Conservation (phyloP, 192 early-diverging fungal genomes). For the Oehlia diaphana region DNA sequence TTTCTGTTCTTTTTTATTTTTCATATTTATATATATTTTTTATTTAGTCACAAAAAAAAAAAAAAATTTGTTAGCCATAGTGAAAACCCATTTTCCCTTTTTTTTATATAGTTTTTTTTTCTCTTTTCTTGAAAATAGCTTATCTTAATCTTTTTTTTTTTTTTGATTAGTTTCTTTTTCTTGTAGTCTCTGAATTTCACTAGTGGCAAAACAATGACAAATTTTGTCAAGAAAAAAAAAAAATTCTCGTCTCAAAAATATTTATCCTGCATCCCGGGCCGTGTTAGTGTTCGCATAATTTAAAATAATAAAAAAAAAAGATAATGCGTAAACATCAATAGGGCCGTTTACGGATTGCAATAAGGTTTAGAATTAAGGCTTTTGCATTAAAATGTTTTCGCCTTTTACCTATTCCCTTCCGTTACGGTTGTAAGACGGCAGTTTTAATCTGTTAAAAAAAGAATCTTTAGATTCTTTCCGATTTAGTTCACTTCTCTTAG, state of each 20-base stretch:
- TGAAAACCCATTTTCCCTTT: neutral
- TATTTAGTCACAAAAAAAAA: neutral
- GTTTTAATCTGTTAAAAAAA: neutral
- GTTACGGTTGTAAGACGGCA: conserved; percentile 1
- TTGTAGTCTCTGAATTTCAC: neutral
- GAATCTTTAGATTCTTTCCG: neutral
- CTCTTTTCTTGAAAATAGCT: neutral
- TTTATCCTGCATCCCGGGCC: conserved; percentile 13
- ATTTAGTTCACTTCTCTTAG: neutral
- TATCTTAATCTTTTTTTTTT: neutral
- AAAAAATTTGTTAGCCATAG: neutral
- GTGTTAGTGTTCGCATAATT: conserved; percentile 12
- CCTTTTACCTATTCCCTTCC: conserved; percentile 13
- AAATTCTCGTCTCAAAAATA: conserved; percentile 17
- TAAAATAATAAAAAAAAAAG: conserved; percentile 10
- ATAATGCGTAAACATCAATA: conserved; percentile 9
- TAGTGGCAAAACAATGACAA: conserved; percentile 4
- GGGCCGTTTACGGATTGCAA: conserved; percentile 5
- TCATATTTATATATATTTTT: neutral
- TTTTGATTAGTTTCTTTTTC: neutral
- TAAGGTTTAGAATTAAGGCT: neutral
- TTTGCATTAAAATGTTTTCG: neutral
- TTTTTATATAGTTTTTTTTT: neutral
- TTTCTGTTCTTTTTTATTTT: neutral
- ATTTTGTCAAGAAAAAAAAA: conserved; percentile 11